These are phyloP conservation scores for Crataegus laevigata DNA, from an alignment of 306 rosid genomes.

Conservation along the genomic window DNA sequence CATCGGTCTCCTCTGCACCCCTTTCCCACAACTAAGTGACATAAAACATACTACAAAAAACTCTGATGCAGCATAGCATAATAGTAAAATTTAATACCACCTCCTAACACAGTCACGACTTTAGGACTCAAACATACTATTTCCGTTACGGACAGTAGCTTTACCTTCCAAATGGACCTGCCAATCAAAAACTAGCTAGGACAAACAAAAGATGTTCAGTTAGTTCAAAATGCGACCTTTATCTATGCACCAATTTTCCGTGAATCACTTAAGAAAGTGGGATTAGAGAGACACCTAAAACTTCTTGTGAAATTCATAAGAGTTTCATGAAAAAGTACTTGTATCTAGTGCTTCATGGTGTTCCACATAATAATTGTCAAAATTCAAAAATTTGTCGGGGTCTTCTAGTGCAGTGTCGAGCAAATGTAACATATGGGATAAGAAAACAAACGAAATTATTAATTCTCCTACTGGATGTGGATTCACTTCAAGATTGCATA, in stretches of 20 bases:
- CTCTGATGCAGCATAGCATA: too few species aligned
- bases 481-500: neutral
- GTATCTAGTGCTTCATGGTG: too few species aligned
- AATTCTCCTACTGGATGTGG: neutral
- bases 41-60: too few species aligned
- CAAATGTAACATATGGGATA: neutral
- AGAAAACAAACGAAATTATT: neutral
- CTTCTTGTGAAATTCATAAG: neutral
- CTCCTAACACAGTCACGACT: constrained; percentile 69
- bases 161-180: constrained; percentile 79
- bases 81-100: constrained; percentile 16
- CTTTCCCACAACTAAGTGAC: too few species aligned
- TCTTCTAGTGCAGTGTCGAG: neutral
- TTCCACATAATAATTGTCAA: too few species aligned
- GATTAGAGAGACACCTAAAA: neutral
- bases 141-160: constrained; percentile 50
- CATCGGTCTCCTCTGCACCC: too few species aligned
- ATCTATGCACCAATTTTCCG: neutral
- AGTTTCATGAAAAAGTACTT: neutral
- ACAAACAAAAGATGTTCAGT: constrained; percentile 3
- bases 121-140: constrained; percentile 69
- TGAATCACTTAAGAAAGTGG: neutral
- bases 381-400: neutral
- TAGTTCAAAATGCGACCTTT: neutral
- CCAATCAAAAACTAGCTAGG: constrained; percentile 18